phyloP scores from a whole-genome alignment of 345 rosid genomes.

The Cardiospermum halicacabum region DNA sequence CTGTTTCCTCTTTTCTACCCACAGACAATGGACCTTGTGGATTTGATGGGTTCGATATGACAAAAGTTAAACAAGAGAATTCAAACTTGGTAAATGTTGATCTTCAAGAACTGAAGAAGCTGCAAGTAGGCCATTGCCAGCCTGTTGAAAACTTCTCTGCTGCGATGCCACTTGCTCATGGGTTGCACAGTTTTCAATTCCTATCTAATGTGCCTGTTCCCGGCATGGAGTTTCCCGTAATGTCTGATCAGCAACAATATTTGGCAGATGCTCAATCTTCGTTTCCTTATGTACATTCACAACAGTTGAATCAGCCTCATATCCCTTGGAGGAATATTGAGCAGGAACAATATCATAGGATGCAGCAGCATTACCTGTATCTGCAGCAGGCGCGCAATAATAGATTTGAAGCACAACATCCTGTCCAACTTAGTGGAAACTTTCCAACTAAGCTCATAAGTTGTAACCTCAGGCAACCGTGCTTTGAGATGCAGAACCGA shows the following conservation, averaged over 20 bases:
- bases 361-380: constrained; percentile 39
- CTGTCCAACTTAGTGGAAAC: constrained; percentile 30
- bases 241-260: constrained; percentile 47
- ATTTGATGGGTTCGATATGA: constrained; percentile 31
- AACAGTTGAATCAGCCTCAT: constrained; percentile 34
- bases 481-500: constrained; percentile 35
- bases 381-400: constrained; percentile 43
- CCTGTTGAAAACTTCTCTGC: constrained; percentile 28
- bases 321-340: constrained; percentile 42
- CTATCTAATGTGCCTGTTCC: constrained; percentile 31
- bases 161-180: constrained; percentile 38
- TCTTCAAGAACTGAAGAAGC: constrained; percentile 35
- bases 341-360: constrained; percentile 41
- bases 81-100: constrained; percentile 24
- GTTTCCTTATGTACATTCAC: constrained; percentile 37
- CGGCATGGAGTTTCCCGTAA: constrained; percentile 34
- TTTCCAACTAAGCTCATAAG: constrained; percentile 23
- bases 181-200: constrained; percentile 37
- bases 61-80: constrained; percentile 29
- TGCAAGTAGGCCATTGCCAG: constrained; percentile 39
- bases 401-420: constrained; percentile 32
- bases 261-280: constrained; percentile 35
- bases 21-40: constrained; percentile 27
- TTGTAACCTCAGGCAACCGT: constrained; percentile 37
- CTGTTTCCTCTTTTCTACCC: constrained; percentile 33